Evolutionary conservation across 371 early-diverging fungal species (phyloP).

Genomic region (Mortierella sp.): DNA sequence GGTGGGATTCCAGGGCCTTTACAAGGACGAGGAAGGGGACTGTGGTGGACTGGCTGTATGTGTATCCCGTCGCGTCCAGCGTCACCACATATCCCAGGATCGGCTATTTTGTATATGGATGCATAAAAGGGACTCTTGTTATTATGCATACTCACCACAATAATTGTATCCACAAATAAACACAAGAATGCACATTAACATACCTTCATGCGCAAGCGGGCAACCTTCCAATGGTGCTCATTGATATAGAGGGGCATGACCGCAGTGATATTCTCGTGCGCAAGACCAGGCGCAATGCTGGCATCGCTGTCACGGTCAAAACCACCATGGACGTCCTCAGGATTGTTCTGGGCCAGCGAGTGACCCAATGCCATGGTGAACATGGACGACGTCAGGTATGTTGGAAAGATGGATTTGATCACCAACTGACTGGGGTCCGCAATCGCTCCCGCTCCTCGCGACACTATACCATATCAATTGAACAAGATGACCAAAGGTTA

Average conservation of each 20-base stretch:
- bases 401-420: constrained; percentile 60
- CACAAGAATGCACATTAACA: too few relatives aligned
- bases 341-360: constrained; percentile 38
- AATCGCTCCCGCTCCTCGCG: constrained; percentile 51
- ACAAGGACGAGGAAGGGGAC: constrained; percentile 59
- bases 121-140: not conserved
- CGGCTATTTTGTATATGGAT: constrained; percentile 23
- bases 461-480: constrained; percentile 15
- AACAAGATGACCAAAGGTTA: not conserved
- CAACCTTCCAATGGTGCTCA: constrained; percentile 60
- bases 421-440: constrained; percentile 58
- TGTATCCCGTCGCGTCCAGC: constrained; percentile 59
- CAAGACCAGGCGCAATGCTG: constrained; percentile 49
- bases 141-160: not conserved
- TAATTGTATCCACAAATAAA: not conserved
- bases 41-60: constrained; percentile 58
- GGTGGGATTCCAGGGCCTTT: constrained; percentile 46
- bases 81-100: constrained; percentile 60
- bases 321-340: constrained; percentile 60
- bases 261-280: constrained; percentile 51
- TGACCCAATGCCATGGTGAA: constrained; percentile 57
- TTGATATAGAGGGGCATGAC: constrained; percentile 60
- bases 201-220: constrained; percentile 58
- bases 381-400: constrained; percentile 56
- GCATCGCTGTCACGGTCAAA: constrained; percentile 45